These are phyloP conservation scores for Russula sp. DNA, from an alignment of 768 basidiomycete species.

Conservation along the genomic window DNA sequence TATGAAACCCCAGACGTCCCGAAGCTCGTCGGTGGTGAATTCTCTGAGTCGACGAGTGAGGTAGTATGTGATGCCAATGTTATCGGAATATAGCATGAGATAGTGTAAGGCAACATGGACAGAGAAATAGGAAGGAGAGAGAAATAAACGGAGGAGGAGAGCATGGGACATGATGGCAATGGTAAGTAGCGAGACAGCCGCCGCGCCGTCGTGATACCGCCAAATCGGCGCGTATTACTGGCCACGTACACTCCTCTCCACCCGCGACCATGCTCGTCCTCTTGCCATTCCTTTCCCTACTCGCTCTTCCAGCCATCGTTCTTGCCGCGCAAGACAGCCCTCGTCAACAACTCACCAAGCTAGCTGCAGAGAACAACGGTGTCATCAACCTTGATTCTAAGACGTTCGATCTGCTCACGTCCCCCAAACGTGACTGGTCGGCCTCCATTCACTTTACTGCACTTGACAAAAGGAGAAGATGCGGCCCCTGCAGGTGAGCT, in stretches of 20 bases:
- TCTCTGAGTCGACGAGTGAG: constrained; percentile 67
- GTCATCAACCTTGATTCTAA: constrained; percentile 72
- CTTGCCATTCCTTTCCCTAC: constrained; percentile 30
- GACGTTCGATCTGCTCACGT: constrained; percentile 70
- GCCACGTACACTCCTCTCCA: constrained; percentile 14
- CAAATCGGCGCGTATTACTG: background rate
- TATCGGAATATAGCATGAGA: constrained; percentile 71
- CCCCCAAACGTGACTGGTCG: constrained; percentile 77
- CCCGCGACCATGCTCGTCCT: constrained; percentile 22
- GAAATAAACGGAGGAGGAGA: constrained; percentile 83
- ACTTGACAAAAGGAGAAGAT: constrained; percentile 69
- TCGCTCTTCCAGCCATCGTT: constrained; percentile 28
- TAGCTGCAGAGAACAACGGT: constrained; percentile 69
- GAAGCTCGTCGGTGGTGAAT: constrained; percentile 60
- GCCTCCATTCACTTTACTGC: constrained; percentile 88
- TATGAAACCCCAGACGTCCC: constrained; percentile 86
- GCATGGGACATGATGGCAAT: constrained; percentile 53
- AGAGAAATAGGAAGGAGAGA: constrained; percentile 87
- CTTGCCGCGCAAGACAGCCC: constrained; percentile 27
- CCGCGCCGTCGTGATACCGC: background rate
- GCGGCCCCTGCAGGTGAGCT: constrained; percentile 84
- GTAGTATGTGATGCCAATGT: constrained; percentile 89
- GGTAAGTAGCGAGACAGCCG: background rate
- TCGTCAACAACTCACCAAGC: constrained; percentile 54
- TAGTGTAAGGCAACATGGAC: constrained; percentile 92